A percentile compares a stretch with the other conserved stretches of the same genome.
These are phyloP conservation scores for Penicillium janthinellum DNA, from an alignment of 2,329 filamentous ascomycete species.

Conservation along the genomic window DNA sequence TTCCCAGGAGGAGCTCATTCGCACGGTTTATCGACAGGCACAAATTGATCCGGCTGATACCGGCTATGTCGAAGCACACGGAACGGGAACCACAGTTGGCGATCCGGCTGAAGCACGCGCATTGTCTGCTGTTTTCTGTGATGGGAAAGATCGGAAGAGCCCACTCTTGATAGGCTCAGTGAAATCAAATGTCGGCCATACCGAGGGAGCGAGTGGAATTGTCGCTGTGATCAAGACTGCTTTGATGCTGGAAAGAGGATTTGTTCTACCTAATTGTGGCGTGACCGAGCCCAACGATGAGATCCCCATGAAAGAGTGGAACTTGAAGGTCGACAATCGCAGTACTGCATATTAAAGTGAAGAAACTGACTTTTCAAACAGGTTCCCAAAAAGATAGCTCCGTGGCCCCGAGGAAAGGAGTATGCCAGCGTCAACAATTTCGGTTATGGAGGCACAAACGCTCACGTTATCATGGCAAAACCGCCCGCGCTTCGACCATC, in stretches of 20 bases:
- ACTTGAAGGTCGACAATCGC: conserved; percentile 21
- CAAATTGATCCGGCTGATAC: conserved; percentile 34
- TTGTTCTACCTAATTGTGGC: conserved; percentile 31
- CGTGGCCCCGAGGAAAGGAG: conserved; percentile 30
- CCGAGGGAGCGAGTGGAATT: conserved; percentile 32
- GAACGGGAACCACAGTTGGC: conserved; percentile 45
- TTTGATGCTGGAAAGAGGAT: conserved; percentile 30
- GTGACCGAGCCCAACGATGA: conserved; percentile 27
- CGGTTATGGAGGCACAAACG: conserved; percentile 40
- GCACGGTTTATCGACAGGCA: conserved; percentile 39
- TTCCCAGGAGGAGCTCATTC: conserved; percentile 45
- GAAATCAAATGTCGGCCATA: conserved; percentile 35
- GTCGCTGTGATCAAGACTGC: conserved; percentile 32
- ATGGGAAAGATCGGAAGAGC: conserved; percentile 21
- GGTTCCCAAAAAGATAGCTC: conserved; percentile 25
- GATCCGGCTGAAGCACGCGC: conserved; percentile 35
- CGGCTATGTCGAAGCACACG: conserved; percentile 48
- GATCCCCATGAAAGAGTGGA: conserved; percentile 30
- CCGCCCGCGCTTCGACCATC: neutral
- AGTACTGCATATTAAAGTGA: neutral
- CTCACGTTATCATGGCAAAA: conserved; percentile 35
- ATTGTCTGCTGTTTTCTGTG: conserved; percentile 25
- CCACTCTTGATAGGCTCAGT: conserved; percentile 33
- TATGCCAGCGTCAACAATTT: conserved; percentile 38
- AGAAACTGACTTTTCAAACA: neutral